Evolutionary conservation across 305 asterid species (phyloP).

Genomic region (Rubia tinctorum): DNA sequence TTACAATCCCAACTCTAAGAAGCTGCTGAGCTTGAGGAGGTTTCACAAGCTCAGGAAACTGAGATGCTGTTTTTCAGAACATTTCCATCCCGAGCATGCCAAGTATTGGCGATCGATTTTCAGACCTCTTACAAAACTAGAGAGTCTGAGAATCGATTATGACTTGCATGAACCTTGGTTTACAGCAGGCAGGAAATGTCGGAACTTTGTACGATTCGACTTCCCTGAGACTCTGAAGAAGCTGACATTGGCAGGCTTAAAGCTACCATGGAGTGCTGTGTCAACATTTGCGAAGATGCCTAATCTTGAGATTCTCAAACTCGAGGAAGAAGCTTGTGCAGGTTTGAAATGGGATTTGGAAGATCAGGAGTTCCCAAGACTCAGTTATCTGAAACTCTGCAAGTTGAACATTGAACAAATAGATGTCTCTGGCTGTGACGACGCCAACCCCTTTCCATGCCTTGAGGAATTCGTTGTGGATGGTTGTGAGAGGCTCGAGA

Average conservation of each 20-base stretch:
- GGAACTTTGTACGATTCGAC: neutral
- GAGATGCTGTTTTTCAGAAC: neutral
- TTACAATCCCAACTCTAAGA: neutral
- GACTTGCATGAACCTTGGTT: neutral
- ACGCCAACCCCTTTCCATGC: neutral
- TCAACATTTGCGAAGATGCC: neutral
- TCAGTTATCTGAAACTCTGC: neutral
- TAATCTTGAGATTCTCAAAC: conserved; percentile 2
- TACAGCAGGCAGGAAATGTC: neutral
- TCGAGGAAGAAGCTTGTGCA: neutral
- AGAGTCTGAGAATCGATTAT: neutral
- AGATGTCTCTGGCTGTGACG: neutral
- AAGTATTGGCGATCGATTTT: neutral
- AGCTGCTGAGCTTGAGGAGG: neutral
- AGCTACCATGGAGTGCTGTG: conserved; percentile 4
- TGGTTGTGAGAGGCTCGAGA: conserved; percentile 1
- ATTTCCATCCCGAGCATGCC: neutral
- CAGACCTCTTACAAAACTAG: neutral
- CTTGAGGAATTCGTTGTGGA: conserved; percentile 1
- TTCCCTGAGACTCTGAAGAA: conserved; percentile 3
- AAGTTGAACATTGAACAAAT: neutral
- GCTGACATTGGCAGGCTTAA: neutral
- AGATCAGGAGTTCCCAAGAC: conserved; percentile 2
- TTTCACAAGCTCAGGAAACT: neutral
- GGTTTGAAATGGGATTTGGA: conserved; percentile 8